Base-by-base conservation (phyloP, 2,329 filamentous ascomycete species). In the Apiospora sp. region DNA sequence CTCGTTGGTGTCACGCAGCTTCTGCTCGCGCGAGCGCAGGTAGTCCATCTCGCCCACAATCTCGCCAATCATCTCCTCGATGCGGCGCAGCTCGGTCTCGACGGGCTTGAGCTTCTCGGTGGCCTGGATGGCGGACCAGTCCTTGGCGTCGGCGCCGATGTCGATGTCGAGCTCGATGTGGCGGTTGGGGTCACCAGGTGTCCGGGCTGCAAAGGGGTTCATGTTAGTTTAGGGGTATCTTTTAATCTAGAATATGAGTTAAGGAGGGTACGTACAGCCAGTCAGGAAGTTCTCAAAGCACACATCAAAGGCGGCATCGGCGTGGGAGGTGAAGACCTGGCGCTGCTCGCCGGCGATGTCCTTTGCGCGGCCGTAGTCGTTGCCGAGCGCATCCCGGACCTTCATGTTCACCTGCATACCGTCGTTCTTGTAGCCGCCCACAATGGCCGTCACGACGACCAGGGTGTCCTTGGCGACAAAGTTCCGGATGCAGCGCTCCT, bases 31-130 rank as follows among this genome's bases (percentile, higher is more conserved):
- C 51, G 84, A 79, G 76, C 96, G 91, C 79, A 99, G 90, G 86
- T 98, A 99, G 76, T 98, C 96, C 96, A 99, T 97, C 88, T 98
- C 96, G 75, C 84, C 84, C 68, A 98, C 96, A 75, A 98, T 91
- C 86, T 98, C 96, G 76, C 87, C 88, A 51, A 97, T 93, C 81
- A 96, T 89, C 86, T 98, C 96, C 83, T 98, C 95, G 80, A 98
- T 93, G 77, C 95, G 92, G 80, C 95, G 92, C 80, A 99, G 90
- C 83, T 98, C 96, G 24, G 94, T 95, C 86, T 99, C 96, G 78
- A 98, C 91, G 68, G 96, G 96, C 90, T 98, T 97, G 78, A 99
- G 92, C 89, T 98, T 98, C 90, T 99, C 96, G 75, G 92, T 93
- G 72, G 94, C 94, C 86, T 98, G 95, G 82, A 98, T 97, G 78